Base-by-base conservation (phyloP, 768 basidiomycete species). In the Scleroderma citrinum region DNA sequence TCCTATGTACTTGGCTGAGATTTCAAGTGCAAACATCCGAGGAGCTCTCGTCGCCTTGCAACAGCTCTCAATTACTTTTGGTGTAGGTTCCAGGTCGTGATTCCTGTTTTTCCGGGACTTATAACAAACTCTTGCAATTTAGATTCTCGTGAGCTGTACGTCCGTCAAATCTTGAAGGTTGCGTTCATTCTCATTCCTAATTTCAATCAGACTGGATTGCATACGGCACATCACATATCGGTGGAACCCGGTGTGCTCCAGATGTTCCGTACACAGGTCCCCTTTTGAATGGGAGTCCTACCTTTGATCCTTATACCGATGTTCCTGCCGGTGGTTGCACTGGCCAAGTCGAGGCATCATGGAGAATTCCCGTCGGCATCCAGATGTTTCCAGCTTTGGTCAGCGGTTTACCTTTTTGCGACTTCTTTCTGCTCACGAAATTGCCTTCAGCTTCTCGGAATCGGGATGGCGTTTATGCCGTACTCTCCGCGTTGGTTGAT, bases 401-500 rank as follows among this genome's bases (percentile, higher is more conserved):
- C 19, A 44, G 61, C 44, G 59, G 21, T 52, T 55, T 5, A 8
- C 57, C 29, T 54, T 50, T 61, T 35, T 2, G 2, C 5, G 0
- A 8, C 16, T 40, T 11, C 29, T 16, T 11, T 37, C 11, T 43
- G 11, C 39, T 29, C 17, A 11, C 51, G 43, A 59, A 12, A 19
- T 38, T 39, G 10, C 24, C 21, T 24, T n/a, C n/a, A 65, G 66
- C 59, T 57, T n/a, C 55, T 67, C 47, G 64, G 59, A 7, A 44
- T 66, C 29, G 64, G 64, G 32, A 66, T 66, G 64, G 35, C 44
- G 17, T 61, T 69, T 40, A 61, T 73, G 57, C 72, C 72, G 19
- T 71, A 68, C 46, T 73, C 73, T 17, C 73, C 73, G 17, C 67
- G 73, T 44, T 74, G 73, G 68, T 57, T 74, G 32, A 64, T 67